Evolutionary conservation across 2,329 filamentous ascomycete genomes (phyloP).

Genomic region (Colletotrichum orbiculare): DNA sequence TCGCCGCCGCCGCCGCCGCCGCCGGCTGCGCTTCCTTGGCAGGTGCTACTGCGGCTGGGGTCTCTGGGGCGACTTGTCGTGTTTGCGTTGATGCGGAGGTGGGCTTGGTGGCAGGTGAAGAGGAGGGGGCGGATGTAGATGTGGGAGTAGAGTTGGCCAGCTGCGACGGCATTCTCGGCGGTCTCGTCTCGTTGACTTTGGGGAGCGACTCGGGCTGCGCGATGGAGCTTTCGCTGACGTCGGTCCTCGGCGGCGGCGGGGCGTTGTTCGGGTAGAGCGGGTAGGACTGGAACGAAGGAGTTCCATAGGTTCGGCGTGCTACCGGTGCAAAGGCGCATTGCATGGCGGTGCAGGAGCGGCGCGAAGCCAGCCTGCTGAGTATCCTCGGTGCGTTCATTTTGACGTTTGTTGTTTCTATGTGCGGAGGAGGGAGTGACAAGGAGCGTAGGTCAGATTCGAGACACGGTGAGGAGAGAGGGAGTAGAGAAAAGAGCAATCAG

Average conservation of each 20-base stretch:
- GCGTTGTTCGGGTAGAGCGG: conserved; percentile 56
- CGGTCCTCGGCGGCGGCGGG: conserved; percentile 53
- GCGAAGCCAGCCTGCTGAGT: conserved; percentile 34
- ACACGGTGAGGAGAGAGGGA: too few relatives aligned
- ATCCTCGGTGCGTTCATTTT: conserved; percentile 36
- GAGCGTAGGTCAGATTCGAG: not conserved
- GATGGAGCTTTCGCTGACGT: conserved; percentile 60
- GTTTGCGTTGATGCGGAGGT: conserved; percentile 5
- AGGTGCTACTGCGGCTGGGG: not conserved
- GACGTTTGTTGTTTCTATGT: not conserved
- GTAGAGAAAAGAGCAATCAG: not conserved
- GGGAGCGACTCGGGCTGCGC: conserved; percentile 57
- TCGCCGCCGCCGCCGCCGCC: conserved; percentile 39
- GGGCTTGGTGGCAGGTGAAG: conserved; percentile 25
- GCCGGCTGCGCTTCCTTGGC: conserved; percentile 29
- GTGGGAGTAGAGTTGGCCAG: conserved; percentile 28
- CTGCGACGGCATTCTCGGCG: conserved; percentile 46
- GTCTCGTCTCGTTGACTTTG: conserved; percentile 64
- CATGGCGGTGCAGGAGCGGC: conserved; percentile 31
- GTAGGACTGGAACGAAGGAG: conserved; percentile 62
- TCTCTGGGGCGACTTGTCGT: conserved; percentile 26
- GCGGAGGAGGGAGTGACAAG: not conserved
- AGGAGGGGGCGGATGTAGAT: conserved; percentile 33
- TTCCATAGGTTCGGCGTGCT: conserved; percentile 31
- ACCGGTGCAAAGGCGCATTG: conserved; percentile 26